Evolutionary conservation across 2,329 filamentous ascomycete genomes (phyloP), one percentile per base, ranked within the genome.

Genomic region (Botrytis cinerea): DNA sequence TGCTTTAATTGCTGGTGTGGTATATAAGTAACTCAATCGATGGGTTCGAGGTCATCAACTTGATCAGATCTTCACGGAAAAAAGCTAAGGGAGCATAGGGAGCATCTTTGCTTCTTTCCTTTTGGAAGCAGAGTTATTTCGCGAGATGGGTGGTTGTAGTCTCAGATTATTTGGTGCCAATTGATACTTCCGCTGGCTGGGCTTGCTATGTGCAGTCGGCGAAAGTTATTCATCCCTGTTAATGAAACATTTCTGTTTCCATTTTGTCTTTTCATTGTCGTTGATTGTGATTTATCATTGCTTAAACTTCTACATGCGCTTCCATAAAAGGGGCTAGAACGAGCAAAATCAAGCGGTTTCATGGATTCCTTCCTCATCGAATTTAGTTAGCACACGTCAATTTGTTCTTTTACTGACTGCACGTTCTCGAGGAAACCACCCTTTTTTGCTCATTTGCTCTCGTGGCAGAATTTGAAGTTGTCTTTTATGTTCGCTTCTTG

Each of bases 361-460:
- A 2, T 1, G 2, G 9, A 48, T 0, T 48, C 12, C 4, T 48
- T 48, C 10, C 46, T 10, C 0, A 25, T 48, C 9, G 0, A n/a
- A 14, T 0, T n/a, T 6, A 2, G 2, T 51, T 16, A 6, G n/a
- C 48, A n/a, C 5, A 6, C 2, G 25, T 7, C 12, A 5, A 14
- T 51, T 51, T 51, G 4, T n/a, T n/a, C 46, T 51, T n/a, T 51
- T 2, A 1, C 1, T 45, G 4, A 32, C 32, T 1, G 4, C 16
- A 4, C 18, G 3, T 46, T 16, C 5, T 20, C 1, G 4, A 7
- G 5, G 18, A 45, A 46, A 8, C 8, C 7, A 6, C 8, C 0
- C 7, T 22, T 46, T 46, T n/a, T 25, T 54, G 5, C 22, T 59
- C 8, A 22, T 1, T 59, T 20, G 16, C 18, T 32, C 16, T 32